Evolutionary conservation across 148 eudicot genomes (phyloP).

Genomic region (Chenopodium formosanum): DNA sequence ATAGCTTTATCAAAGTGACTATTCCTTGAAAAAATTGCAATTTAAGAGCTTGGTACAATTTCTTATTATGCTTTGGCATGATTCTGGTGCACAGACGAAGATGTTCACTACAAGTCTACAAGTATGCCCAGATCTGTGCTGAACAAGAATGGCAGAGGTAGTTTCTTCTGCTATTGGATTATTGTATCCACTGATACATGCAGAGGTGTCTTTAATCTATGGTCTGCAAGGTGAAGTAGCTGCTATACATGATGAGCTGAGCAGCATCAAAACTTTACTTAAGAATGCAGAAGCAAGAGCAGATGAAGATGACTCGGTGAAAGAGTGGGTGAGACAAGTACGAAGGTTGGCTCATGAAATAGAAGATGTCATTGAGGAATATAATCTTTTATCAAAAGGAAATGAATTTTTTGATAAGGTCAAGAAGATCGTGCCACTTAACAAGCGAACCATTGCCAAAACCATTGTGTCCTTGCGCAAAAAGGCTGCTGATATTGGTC

Average conservation of each 20-base stretch:
- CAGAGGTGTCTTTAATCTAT: background rate
- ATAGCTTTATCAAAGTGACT: too few relatives aligned
- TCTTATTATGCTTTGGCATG: background rate
- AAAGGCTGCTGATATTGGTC: background rate
- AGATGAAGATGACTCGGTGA: background rate
- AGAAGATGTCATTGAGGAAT: slow-evolving; percentile 28
- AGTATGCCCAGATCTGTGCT: too few relatives aligned
- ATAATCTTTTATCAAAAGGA: background rate
- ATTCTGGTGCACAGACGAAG: background rate
- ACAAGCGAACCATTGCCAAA: background rate
- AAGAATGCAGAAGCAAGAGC: background rate
- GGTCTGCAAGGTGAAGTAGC: background rate
- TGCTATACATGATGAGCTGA: background rate
- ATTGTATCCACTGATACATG: background rate
- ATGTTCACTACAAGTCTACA: too few relatives aligned
- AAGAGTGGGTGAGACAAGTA: slow-evolving; percentile 23
- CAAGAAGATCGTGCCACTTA: background rate
- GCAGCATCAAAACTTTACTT: background rate
- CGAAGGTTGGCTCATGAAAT: slow-evolving; percentile 24
- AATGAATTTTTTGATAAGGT: background rate
- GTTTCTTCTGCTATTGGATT: background rate
- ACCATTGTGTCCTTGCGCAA: slow-evolving; percentile 4
- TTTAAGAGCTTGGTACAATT: too few relatives aligned
- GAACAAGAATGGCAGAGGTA: background rate
- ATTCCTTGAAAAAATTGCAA: too few relatives aligned